Conservation (phyloP, 495 filamentous ascomycete species). For the Astrothelium macrocarpum region DNA sequence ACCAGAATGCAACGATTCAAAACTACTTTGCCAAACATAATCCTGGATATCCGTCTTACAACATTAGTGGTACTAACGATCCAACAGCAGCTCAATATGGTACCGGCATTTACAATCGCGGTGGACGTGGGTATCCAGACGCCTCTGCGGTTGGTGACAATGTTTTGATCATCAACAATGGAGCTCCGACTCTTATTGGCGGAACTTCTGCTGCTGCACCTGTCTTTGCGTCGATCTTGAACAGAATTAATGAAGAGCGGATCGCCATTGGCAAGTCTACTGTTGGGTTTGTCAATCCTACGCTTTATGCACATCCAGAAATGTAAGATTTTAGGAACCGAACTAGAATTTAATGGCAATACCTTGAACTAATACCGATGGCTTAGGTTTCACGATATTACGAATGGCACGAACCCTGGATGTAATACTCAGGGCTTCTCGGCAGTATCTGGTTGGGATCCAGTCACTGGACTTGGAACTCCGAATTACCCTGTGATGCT, state of each 20-base stretch:
- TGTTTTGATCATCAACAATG: conserved; percentile 9
- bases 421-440: conserved; percentile 6
- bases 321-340: conserved; percentile 18
- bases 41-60: conserved; percentile 21
- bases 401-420: conserved; percentile 7
- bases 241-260: conserved; percentile 53
- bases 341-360: conserved; percentile 45
- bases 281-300: conserved; percentile 53
- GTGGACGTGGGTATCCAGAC: conserved; percentile 55
- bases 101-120: conserved; percentile 44
- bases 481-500: conserved; percentile 13
- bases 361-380: conserved; percentile 19
- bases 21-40: conserved; percentile 42
- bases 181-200: conserved; percentile 11
- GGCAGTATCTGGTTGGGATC: conserved; percentile 1
- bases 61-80: conserved; percentile 3
- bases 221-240: conserved; percentile 40
- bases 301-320: conserved; percentile 50
- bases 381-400: conserved; percentile 9
- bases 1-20: conserved; percentile 45
- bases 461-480: conserved; percentile 11
- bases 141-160: conserved; percentile 41
- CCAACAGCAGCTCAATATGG: conserved; percentile 27
- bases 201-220: conserved; percentile 14
- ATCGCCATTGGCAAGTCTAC: conserved; percentile 44